Percentiles rank a stretch among this genome's conserved stretches.
Evolutionary conservation across 306 rosid genomes (phyloP).

Genomic region (Vigna reflexopilosa): DNA sequence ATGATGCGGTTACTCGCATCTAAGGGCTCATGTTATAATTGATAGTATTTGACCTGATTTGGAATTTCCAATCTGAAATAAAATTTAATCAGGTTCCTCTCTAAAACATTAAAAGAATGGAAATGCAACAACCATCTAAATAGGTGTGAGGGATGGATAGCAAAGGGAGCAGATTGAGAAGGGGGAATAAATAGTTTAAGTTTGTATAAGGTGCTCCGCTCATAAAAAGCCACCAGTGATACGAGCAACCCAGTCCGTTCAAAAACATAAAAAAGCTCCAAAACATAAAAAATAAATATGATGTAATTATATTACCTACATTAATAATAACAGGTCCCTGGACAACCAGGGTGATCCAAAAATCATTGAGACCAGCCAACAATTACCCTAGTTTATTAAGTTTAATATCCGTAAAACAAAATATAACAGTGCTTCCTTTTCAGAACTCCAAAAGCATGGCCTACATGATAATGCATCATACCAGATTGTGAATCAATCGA

Average conservation of each 20-base stretch:
- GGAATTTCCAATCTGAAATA: conserved; percentile 15
- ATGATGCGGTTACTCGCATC: not conserved
- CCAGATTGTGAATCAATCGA: not conserved
- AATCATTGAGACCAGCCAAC: too few species aligned
- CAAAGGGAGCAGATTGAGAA: not conserved
- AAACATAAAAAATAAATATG: too few species aligned
- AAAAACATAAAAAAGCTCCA: not conserved
- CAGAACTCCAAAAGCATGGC: conserved; percentile 21
- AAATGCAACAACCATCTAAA: not conserved
- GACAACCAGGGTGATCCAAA: too few species aligned
- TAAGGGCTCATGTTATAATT: conserved; percentile 6
- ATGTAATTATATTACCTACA: too few species aligned
- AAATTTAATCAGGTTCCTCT: not conserved
- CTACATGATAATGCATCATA: conserved; percentile 3
- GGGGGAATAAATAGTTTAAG: not conserved
- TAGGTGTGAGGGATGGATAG: not conserved
- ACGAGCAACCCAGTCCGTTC: not conserved
- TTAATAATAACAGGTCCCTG: too few species aligned
- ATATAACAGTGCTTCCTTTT: conserved; percentile 4
- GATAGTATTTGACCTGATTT: not conserved
- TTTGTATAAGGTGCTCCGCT: not conserved
- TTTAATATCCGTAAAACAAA: not conserved
- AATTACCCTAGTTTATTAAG: not conserved
- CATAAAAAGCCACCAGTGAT: not conserved
- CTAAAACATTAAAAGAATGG: conserved; percentile 3